phyloP scores from a whole-genome alignment of 2,329 filamentous ascomycete species.

The Amauroascus verrucosus region DNA sequence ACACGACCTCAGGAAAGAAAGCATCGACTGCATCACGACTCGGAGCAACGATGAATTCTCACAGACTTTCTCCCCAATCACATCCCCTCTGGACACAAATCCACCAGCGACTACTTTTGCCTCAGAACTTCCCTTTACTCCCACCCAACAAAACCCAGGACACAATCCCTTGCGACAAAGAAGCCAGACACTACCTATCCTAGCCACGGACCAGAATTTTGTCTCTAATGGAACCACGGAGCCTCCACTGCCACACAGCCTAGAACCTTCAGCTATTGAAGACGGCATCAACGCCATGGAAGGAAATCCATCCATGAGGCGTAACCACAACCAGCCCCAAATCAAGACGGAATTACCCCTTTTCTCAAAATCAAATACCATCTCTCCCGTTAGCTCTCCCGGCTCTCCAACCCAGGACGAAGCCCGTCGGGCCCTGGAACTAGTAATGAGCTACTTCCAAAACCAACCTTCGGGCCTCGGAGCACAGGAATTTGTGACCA shows the following conservation, averaged over 20 bases:
- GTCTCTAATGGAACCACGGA: conserved; percentile 46
- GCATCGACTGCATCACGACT: conserved; percentile 44
- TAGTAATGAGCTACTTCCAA: conserved; percentile 72
- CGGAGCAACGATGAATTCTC: conserved; percentile 53
- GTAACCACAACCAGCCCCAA: conserved; percentile 37
- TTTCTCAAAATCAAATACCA: conserved; percentile 32
- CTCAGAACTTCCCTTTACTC: conserved; percentile 61
- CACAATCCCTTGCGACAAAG: conserved; percentile 59
- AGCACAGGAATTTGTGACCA: conserved; percentile 66
- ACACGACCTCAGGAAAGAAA: conserved; percentile 55
- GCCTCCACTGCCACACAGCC: conserved; percentile 32
- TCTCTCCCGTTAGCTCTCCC: conserved; percentile 46
- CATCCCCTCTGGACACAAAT: conserved; percentile 54
- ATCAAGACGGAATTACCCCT: conserved; percentile 33
- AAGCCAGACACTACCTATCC: conserved; percentile 74
- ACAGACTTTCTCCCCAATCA: conserved; percentile 56
- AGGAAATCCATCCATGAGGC: conserved; percentile 31
- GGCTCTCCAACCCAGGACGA: conserved; percentile 73
- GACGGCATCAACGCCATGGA: conserved; percentile 30
- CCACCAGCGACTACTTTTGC: conserved; percentile 68
- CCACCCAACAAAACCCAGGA: conserved; percentile 39
- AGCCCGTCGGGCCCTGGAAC: conserved; percentile 67
- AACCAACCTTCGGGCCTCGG: conserved; percentile 58
- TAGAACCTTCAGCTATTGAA: conserved; percentile 42
- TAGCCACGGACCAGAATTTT: conserved; percentile 44